phyloP scores from a whole-genome alignment of 139 green algal species.

The Chlorella sp. region DNA sequence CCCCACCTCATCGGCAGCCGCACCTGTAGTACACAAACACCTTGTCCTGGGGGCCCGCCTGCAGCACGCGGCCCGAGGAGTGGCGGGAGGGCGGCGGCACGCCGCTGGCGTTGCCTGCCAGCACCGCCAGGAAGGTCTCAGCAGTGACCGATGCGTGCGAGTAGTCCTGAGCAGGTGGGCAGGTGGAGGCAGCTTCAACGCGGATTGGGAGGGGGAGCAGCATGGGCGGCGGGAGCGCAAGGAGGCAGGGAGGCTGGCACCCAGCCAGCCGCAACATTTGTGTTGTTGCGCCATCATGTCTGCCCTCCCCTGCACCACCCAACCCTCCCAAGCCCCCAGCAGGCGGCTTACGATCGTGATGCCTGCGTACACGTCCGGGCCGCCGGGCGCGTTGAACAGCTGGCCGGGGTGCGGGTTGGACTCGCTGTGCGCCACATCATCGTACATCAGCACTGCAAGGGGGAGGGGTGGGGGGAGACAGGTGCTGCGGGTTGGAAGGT shows the following conservation, averaged over 20 bases:
- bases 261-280: no score
- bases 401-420: conserved; percentile 86
- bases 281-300: no score
- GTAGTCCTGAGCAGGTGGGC: conserved; percentile 97
- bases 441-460: conserved; percentile 77
- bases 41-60: conserved; percentile 73
- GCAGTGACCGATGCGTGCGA: conserved; percentile 81
- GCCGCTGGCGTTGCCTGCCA: conserved; percentile 72
- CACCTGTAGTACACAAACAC: conserved; percentile 91
- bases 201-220: no score
- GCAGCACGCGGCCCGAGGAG: conserved; percentile 51
- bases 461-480: no score
- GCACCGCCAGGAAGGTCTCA: conserved; percentile 85
- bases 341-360: conserved; percentile 60
- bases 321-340: no score
- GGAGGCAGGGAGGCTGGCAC: no score
- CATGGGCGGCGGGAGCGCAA: no score
- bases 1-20: no score
- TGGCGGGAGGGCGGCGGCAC: background rate
- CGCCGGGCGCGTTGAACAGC: conserved; percentile 93
- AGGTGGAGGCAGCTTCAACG: no score
- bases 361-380: conserved; percentile 88
- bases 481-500: no score
- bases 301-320: no score
- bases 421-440: conserved; percentile 84